Conservation (phyloP, 306 rosid genomes). For the Senna tora region DNA sequence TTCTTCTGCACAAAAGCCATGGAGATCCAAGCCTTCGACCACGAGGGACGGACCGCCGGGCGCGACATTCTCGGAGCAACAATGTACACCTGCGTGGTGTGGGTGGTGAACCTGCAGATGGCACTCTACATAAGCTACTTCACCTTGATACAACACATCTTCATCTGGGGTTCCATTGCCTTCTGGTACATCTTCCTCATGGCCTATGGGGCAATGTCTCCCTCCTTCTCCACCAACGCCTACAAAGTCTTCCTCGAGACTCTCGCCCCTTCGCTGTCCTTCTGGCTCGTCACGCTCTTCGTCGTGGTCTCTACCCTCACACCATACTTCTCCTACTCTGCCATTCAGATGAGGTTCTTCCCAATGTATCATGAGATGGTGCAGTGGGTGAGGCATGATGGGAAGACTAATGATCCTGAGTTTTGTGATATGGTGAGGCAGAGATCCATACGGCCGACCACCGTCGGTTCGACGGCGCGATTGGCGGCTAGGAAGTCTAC, state of each 20-base stretch:
- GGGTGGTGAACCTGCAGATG: conserved; percentile 93
- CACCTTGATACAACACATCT: conserved; percentile 78
- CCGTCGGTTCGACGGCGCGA: conserved; percentile 59
- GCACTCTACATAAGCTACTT: conserved; percentile 74
- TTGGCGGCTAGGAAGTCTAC: conserved; percentile 47
- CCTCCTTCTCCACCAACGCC: conserved; percentile 63
- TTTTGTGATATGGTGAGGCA: conserved; percentile 52
- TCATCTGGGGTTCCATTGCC: conserved; percentile 87
- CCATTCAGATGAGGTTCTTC: conserved; percentile 76
- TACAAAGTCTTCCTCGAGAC: conserved; percentile 73
- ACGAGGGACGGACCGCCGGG: conserved; percentile 75
- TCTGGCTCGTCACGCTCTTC: conserved; percentile 66
- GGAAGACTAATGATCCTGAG: conserved; percentile 51
- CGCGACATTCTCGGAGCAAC: conserved; percentile 73
- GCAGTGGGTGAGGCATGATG: conserved; percentile 72
- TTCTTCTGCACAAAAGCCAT: conserved; percentile 72
- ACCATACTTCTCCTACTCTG: conserved; percentile 67
- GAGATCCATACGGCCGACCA: conserved; percentile 41
- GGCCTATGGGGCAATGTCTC: conserved; percentile 67
- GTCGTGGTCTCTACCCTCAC: conserved; percentile 65
- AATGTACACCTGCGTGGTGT: conserved; percentile 81
- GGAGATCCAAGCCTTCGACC: conserved; percentile 62
- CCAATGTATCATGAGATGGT: conserved; percentile 79
- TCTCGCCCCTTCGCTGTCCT: conserved; percentile 73
- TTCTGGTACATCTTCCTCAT: conserved; percentile 77